A percentile compares a stretch with the other conserved stretches of the same genome.
Evolutionary conservation across 2,329 filamentous ascomycete genomes (phyloP).

Genomic region (Phyllachora maydis): DNA sequence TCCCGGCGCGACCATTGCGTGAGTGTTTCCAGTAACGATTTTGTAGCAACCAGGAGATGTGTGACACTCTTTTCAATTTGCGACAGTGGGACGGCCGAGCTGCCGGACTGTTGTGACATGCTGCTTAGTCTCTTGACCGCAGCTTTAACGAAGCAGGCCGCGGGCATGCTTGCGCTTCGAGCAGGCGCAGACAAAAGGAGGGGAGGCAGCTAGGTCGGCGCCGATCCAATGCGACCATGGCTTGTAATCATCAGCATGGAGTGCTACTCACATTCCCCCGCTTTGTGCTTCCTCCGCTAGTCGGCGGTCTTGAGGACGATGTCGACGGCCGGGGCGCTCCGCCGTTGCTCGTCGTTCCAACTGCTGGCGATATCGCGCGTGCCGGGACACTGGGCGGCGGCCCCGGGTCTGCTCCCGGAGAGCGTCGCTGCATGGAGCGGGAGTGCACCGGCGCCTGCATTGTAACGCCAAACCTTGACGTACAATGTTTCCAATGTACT

Average conservation of each 20-base stretch:
- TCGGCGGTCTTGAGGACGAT: constrained; percentile 39
- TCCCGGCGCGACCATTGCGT: constrained; percentile 92
- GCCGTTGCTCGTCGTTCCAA: constrained; percentile 16
- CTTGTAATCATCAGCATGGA: too few species aligned
- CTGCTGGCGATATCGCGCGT: constrained; percentile 37
- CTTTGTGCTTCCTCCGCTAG: constrained; percentile 9
- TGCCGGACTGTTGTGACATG: too few species aligned
- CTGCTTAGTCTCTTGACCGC: too few species aligned
- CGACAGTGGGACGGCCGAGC: constrained; percentile 56
- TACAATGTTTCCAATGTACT: too few species aligned
- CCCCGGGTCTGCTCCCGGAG: constrained; percentile 39
- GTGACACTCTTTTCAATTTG: constrained; percentile 99
- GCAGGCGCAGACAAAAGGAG: constrained; percentile 1
- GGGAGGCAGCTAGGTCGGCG: too few species aligned
- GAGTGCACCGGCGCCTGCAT: constrained; percentile 32
- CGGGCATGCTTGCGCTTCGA: too few species aligned
- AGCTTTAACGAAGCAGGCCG: constrained; percentile 2
- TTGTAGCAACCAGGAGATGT: constrained; percentile 90
- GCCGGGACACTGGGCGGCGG: constrained; percentile 32
- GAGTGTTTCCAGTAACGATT: constrained; percentile 89
- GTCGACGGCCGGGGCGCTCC: constrained; percentile 40
- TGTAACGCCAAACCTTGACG: too few species aligned
- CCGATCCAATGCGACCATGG: too few species aligned
- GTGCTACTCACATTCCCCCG: constrained; percentile 39
- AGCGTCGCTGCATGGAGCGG: constrained; percentile 36